Evolutionary conservation across 2,329 filamentous ascomycete species (phyloP).

Genomic region (Penicillium sp.): DNA sequence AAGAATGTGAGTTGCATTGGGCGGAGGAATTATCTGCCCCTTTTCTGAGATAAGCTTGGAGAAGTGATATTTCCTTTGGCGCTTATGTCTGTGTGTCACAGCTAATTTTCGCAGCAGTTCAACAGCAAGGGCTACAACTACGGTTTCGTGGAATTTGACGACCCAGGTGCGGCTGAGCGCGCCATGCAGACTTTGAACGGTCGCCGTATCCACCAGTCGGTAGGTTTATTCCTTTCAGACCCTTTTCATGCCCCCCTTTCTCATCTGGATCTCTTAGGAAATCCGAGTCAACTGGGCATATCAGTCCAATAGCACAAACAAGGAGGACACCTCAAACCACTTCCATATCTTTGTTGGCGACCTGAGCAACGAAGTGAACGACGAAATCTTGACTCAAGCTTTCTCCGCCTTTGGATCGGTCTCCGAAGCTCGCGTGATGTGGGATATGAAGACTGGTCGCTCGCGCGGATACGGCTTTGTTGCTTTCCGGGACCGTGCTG

Average conservation of each 20-base stretch:
- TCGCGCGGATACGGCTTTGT: slow-evolving; percentile 98
- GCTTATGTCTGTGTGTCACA: neutral
- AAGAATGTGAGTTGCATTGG: slow-evolving; percentile 74
- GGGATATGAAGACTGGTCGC: slow-evolving; percentile 99
- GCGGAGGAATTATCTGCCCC: neutral
- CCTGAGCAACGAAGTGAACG: slow-evolving; percentile 96
- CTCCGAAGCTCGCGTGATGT: slow-evolving; percentile 98
- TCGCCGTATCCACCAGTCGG: slow-evolving; percentile 88
- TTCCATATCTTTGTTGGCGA: slow-evolving; percentile 99
- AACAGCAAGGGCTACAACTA: slow-evolving; percentile 97
- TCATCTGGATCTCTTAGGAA: slow-evolving; percentile 57
- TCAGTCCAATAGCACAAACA: slow-evolving; percentile 87
- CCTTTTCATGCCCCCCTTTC: neutral
- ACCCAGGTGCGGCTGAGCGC: slow-evolving; percentile 90
- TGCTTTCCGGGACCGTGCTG: slow-evolving; percentile 86
- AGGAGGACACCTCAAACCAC: slow-evolving; percentile 96
- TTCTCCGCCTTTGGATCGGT: slow-evolving; percentile 95
- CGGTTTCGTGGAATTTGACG: slow-evolving; percentile 97
- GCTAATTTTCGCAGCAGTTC: slow-evolving; percentile 31
- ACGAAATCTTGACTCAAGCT: slow-evolving; percentile 86
- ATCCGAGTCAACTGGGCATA: slow-evolving; percentile 99
- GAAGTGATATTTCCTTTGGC: neutral
- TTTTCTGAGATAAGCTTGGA: neutral
- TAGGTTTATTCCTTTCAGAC: slow-evolving; percentile 33
- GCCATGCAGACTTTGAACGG: slow-evolving; percentile 97